phyloP scores from a whole-genome alignment of 2,329 filamentous ascomycete genomes.

The Neophaeococcomyces aloes region DNA sequence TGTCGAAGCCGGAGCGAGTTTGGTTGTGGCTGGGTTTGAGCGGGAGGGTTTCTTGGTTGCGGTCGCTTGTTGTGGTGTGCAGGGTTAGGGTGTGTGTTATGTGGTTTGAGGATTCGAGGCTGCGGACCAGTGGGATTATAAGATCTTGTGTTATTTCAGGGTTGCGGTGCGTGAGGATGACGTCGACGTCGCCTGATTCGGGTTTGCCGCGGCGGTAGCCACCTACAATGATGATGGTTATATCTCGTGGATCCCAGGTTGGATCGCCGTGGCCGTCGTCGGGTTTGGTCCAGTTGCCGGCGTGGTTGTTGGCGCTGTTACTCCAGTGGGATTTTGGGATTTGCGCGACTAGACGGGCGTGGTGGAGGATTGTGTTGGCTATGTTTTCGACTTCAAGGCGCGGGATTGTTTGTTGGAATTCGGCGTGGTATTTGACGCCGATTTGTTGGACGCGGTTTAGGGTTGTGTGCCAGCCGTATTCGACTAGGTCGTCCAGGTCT shows the following conservation, averaged over 20 bases:
- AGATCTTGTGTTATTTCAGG: constrained; percentile 57
- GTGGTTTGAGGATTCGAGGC: constrained; percentile 56
- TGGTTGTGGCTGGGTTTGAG: constrained; percentile 37
- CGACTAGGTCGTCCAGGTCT: constrained; percentile 75
- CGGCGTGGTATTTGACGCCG: constrained; percentile 85
- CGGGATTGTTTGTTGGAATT: constrained; percentile 63
- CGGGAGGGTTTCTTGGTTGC: constrained; percentile 56
- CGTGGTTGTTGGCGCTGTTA: neutral
- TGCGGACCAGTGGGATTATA: constrained; percentile 59
- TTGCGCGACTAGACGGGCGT: constrained; percentile 40
- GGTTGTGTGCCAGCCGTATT: constrained; percentile 60
- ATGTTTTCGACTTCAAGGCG: constrained; percentile 65
- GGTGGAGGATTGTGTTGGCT: constrained; percentile 48
- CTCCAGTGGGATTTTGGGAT: constrained; percentile 7
- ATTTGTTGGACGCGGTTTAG: constrained; percentile 81
- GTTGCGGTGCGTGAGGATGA: constrained; percentile 71
- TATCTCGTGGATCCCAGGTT: constrained; percentile 20
- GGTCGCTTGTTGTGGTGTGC: constrained; percentile 57
- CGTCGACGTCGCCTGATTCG: constrained; percentile 69
- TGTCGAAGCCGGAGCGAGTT: constrained; percentile 62
- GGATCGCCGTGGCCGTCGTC: constrained; percentile 27
- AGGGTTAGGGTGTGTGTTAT: constrained; percentile 75
- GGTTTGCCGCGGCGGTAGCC: constrained; percentile 71
- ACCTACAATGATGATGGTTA: constrained; percentile 60
- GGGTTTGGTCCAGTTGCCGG: constrained; percentile 8